A percentile compares a stretch with the other conserved stretches of the same genome.
Evolutionary conservation across 1,284 basidiomycete genomes (phyloP).

Genomic region (Cutaneotrichosporon sp.): DNA sequence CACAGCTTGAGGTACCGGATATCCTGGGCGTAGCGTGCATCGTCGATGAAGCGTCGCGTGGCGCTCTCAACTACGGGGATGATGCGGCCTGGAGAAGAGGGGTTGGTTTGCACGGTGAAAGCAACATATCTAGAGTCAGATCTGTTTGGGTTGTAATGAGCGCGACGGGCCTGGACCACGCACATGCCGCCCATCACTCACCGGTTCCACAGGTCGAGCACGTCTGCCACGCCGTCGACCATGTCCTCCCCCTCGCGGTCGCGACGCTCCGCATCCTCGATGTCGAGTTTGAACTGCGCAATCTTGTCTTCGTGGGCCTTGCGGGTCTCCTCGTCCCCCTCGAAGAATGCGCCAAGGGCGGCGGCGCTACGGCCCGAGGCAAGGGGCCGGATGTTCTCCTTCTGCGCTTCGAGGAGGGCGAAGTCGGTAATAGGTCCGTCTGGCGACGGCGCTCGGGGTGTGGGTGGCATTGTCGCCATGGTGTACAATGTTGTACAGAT

Average conservation of each 20-base stretch:
- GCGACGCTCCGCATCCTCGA: constrained; percentile 51
- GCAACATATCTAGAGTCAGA: constrained; percentile 41
- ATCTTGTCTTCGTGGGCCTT: constrained; percentile 53
- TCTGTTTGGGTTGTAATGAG: background rate
- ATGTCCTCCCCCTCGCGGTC: constrained; percentile 61
- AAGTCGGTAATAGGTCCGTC: constrained; percentile 53
- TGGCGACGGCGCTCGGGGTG: constrained; percentile 15
- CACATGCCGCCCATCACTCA: constrained; percentile 28
- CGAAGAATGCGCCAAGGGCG: constrained; percentile 57
- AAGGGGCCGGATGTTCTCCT: constrained; percentile 63
- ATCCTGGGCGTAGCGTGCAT: constrained; percentile 78
- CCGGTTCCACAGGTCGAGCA: constrained; percentile 55
- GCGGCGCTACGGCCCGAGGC: constrained; percentile 59
- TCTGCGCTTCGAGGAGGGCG: constrained; percentile 57
- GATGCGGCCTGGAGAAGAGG: constrained; percentile 63
- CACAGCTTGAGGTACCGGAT: constrained; percentile 85
- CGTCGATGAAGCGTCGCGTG: constrained; percentile 73
- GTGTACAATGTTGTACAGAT: constrained; percentile 2
- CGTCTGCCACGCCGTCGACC: constrained; percentile 52
- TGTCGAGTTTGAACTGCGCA: constrained; percentile 48
- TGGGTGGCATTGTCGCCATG: constrained; percentile 7
- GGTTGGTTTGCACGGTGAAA: constrained; percentile 59
- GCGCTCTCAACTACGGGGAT: constrained; percentile 73
- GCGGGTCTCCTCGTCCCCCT: constrained; percentile 51
- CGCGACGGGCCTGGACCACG: background rate